Base-by-base conservation (phyloP, 306 rosid genomes). In the Myrica gale region DNA sequence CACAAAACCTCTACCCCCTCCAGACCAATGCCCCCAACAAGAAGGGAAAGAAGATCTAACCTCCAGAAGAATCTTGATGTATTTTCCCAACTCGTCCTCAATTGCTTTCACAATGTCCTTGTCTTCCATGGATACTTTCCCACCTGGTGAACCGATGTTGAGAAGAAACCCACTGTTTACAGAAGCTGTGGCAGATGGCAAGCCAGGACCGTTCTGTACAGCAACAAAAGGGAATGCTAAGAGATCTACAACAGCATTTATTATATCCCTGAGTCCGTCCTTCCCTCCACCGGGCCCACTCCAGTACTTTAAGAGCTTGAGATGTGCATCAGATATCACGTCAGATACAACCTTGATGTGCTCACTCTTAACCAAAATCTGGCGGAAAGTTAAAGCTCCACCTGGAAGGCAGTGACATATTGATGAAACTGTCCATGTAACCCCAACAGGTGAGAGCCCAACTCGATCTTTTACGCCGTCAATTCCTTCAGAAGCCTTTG, bases 191-290 rank as follows among this genome's bases (percentile, higher is more conserved):
- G 97, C 88, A 32, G 93, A 86, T 56, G 87, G 96, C 85, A 94
- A 79, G 68, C 96, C 93, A 75, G 96, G 90, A 32, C 90, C 93
- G 82, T 90, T 94, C 83, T 92, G 96, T 60, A 94, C 85, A 65
- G 90, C 98, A 82, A 92, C 93, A 80, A 94, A 88, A 80, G 98
- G 98, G 87, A 94, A 94, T 76, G 98, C 98, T 63, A 94, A 77
- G 79, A 92, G 78, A 84, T 89, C 96, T 76, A 94, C 81, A 41
- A 89, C 92, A 41, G 88, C 85, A 23, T 88, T 90, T 75, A 86
- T 86, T 52, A 92, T 63, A 76, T 86, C 91, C 82, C 92, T 87
- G 65, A 86, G 88, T 37, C 98, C 98, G 19, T 81, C 79, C 75
- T 74, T 84, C 79, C 96, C 96, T 85, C 96, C 98, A 61, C 97